Percentiles rank a stretch among this genome's conserved stretches.
phyloP scores from a whole-genome alignment of 148 eudicot species.

The Beta vulgaris region DNA sequence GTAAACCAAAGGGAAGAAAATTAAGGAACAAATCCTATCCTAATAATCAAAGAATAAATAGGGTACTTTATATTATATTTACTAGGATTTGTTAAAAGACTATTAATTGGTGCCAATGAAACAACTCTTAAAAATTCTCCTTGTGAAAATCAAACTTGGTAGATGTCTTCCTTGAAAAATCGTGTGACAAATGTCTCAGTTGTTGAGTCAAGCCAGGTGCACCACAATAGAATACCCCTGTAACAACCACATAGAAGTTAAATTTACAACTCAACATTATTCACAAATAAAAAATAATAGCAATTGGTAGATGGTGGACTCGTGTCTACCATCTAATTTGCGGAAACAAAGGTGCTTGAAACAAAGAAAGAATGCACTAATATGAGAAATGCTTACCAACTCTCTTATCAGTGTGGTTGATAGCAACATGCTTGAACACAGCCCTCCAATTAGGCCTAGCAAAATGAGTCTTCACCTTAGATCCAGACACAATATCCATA shows the following conservation, averaged over 20 bases:
- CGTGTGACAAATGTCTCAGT: conserved; percentile 33
- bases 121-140: conserved; percentile 37
- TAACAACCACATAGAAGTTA: not conserved
- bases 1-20: not conserved
- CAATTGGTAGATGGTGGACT: too few species aligned
- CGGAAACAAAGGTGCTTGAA: not conserved
- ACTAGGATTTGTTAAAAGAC: conserved; percentile 1
- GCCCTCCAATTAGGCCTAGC: conserved; percentile 55
- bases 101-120: not conserved
- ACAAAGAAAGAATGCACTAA: not conserved
- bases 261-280: too few species aligned
- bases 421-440: conserved; percentile 46
- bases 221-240: conserved; percentile 57
- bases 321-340: too few species aligned
- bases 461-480: conserved; percentile 46
- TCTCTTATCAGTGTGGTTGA: conserved; percentile 34
- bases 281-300: too few species aligned
- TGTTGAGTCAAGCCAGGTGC: conserved; percentile 39
- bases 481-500: conserved; percentile 48
- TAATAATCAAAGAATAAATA: conserved; percentile 21
- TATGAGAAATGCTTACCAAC: conserved; percentile 39
- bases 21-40: conserved; percentile 3
- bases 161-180: conserved; percentile 40
- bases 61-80: conserved; percentile 8
- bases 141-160: conserved; percentile 54